Conservation (phyloP, 257 asterid species). For the Solanum chmielewskii region DNA sequence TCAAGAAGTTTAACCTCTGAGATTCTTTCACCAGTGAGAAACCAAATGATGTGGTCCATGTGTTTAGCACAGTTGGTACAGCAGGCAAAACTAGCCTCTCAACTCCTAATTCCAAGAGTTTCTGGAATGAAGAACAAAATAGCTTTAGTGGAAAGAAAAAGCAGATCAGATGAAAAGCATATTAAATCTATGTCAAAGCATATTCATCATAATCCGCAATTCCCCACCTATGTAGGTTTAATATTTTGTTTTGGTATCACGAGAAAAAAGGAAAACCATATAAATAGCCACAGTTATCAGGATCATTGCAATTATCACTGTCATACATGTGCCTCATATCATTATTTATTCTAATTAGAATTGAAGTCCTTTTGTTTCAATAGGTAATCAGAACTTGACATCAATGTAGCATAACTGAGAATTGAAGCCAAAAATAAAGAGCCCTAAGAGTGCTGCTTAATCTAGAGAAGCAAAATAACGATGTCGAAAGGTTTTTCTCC, state of each 20-base stretch:
- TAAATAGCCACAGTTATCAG: neutral
- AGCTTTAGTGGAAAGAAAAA: neutral
- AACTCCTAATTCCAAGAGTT: conserved; percentile 49
- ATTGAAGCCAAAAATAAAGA: neutral
- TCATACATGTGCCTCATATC: neutral
- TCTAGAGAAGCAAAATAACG: neutral
- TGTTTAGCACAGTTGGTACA: conserved; percentile 37
- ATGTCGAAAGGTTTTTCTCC: neutral
- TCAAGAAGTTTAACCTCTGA: conserved; percentile 35
- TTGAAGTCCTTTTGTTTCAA: neutral
- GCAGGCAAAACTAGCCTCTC: conserved; percentile 77
- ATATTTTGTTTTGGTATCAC: neutral
- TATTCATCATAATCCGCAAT: neutral
- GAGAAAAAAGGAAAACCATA: neutral
- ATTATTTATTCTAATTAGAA: neutral
- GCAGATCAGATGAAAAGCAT: neutral
- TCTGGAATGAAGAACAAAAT: conserved; percentile 25
- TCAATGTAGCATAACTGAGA: neutral
- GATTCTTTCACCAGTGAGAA: conserved; percentile 44
- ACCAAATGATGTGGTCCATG: conserved; percentile 65
- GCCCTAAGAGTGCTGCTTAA: neutral
- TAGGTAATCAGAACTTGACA: neutral
- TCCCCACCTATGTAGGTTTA: neutral
- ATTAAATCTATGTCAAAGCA: neutral
- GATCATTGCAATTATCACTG: neutral